phyloP scores from a whole-genome alignment of 163 green algal species.

The Coccomyxa subellipsoidea region DNA sequence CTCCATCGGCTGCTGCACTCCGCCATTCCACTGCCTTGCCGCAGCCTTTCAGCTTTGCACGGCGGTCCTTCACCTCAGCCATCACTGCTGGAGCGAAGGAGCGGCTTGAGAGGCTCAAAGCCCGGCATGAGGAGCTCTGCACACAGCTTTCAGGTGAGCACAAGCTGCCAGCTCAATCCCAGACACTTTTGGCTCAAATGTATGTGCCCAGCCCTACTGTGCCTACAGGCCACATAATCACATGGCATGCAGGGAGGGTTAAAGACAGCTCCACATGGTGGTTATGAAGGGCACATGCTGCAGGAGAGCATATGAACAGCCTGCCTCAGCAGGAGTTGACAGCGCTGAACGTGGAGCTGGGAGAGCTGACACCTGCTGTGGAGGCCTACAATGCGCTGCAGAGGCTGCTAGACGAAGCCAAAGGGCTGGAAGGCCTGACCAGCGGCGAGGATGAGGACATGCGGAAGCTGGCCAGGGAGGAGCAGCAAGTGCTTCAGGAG shows the following conservation, averaged over 20 bases:
- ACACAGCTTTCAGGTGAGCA: slow-evolving; percentile 26
- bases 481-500: slow-evolving; percentile 20
- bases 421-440: slow-evolving; percentile 12
- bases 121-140: slow-evolving; percentile 27
- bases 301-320: too few species aligned
- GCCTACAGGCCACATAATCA: too few species aligned
- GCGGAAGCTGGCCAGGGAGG: slow-evolving; percentile 34
- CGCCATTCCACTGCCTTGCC: neutral
- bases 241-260: too few species aligned
- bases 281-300: neutral
- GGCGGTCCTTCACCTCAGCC: neutral
- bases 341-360: slow-evolving; percentile 38
- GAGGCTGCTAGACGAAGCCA: neutral
- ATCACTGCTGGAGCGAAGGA: slow-evolving; percentile 24
- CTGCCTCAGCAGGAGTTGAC: slow-evolving; percentile 33
- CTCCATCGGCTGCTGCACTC: neutral
- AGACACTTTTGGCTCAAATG: too few species aligned
- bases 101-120: slow-evolving; percentile 33
- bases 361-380: slow-evolving; percentile 14
- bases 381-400: slow-evolving; percentile 34
- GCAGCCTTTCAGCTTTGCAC: neutral
- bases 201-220: too few species aligned
- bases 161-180: too few species aligned
- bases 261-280: neutral
- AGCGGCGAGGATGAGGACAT: slow-evolving; percentile 37